Base-by-base conservation (phyloP, 1,139 yeast genomes). In the Scheffersomyces insectosa region DNA sequence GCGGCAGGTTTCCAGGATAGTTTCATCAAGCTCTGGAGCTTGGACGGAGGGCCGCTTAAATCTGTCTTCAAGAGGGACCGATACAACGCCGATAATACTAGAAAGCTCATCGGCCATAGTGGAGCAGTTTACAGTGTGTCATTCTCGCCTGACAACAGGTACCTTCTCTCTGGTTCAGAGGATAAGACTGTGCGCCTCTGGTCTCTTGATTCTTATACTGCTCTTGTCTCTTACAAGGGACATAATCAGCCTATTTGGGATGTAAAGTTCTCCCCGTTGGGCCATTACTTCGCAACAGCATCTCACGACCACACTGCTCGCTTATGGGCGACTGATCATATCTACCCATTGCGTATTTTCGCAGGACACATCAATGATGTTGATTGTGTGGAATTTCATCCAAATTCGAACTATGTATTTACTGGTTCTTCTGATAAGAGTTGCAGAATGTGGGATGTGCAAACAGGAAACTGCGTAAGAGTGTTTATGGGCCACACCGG, bases 241-340 rank as follows among this genome's bases (percentile, higher is more conserved):
- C 99, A 95, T 62, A 89, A 85, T 55, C 96, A 88, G 53, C 98
- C 99, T 1, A 86, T 95, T 27, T 95, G 99, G 99, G 99, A 95
- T 60, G 97, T 93, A 5, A 80, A 87, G 54, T 93, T 90, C 59
- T 85, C 96, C 3, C 99, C 99, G 1, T 72, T 88, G 57, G 99
- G 99, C 2, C 98, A 93, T 66, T 95, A 95, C 68, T 95, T 95
- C 66, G 97, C 95, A 10, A 90, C 97, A 0, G 97, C 96, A 0
- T 89, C 97, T 3, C 97, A 91, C 59, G 99, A 95, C 60, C 97
- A 91, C 63, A 95, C 99, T 0, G 99, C 98, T 0, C 76, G 98
- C 50, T 73, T 95, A 47, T 95, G 99, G 99, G 91, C 97, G 32
- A 90, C 97, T 49, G 99, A 95, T 63, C 99, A 95, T 65, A 91